Conservation (phyloP, 495 filamentous ascomycete genomes). For the Penicillium mononematosum region DNA sequence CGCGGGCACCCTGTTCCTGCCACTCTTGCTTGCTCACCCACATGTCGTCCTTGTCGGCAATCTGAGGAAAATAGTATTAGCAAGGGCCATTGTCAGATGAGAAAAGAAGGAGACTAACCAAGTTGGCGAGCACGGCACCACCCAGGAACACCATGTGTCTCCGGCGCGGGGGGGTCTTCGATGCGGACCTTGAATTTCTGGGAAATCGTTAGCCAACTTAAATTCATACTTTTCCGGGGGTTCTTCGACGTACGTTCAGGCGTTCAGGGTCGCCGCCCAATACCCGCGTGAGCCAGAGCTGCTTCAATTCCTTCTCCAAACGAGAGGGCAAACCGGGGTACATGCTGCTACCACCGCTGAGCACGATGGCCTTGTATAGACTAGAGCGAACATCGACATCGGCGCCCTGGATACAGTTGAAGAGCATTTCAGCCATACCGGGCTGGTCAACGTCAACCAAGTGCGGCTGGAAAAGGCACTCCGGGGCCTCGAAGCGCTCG, state of each 20-base stretch:
- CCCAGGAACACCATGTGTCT: conserved; percentile 99
- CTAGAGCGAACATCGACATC: conserved; percentile 92
- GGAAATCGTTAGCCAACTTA: conserved; percentile 23
- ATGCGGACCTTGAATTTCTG: conserved; percentile 99
- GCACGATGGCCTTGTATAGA: conserved; percentile 94
- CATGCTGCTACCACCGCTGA: conserved; percentile 97
- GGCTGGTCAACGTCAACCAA: conserved; percentile 97
- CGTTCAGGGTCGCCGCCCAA: conserved; percentile 87
- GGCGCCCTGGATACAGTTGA: conserved; percentile 95
- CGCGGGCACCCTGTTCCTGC: conserved; percentile 86
- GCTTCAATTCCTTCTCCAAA: conserved; percentile 97
- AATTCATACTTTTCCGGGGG: background rate
- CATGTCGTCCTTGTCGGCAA: conserved; percentile 98
- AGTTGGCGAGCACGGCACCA: conserved; percentile 93
- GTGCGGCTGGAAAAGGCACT: conserved; percentile 98
- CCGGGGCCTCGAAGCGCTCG: conserved; percentile 95
- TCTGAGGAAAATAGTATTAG: conserved; percentile 47
- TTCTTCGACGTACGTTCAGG: conserved; percentile 59
- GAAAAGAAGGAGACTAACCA: conserved; percentile 52
- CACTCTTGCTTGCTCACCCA: conserved; percentile 97
- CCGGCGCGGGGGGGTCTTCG: conserved; percentile 89
- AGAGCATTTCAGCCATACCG: conserved; percentile 92
- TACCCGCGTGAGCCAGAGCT: conserved; percentile 94
- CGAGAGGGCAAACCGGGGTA: conserved; percentile 93
- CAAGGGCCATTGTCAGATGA: background rate